Conservation (phyloP, 176 grass and related monocot species). For the Thalia dealbata region DNA sequence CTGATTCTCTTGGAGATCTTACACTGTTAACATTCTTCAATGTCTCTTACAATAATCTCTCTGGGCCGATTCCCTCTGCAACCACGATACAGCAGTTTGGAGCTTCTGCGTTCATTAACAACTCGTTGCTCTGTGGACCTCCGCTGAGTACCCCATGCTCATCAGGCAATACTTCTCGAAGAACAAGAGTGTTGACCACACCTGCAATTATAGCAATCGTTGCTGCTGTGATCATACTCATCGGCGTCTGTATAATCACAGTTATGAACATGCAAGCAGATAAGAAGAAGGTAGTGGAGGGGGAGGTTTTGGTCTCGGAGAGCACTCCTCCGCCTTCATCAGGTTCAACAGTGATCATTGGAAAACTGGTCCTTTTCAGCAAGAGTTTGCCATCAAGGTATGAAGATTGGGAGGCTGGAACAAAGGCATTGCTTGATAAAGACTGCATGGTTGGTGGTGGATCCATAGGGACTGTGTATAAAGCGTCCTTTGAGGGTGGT, state of each 20-base stretch:
- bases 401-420: slow-evolving; percentile 91
- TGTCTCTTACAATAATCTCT: slow-evolving; percentile 71
- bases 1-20: slow-evolving; percentile 45
- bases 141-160: slow-evolving; percentile 48
- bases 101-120: slow-evolving; percentile 37
- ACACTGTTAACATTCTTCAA: slow-evolving; percentile 64
- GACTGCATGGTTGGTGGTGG: slow-evolving; percentile 82
- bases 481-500: slow-evolving; percentile 73
- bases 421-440: slow-evolving; percentile 80
- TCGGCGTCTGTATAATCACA: slow-evolving; percentile 71
- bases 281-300: slow-evolving; percentile 34
- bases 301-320: slow-evolving; percentile 69
- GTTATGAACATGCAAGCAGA: slow-evolving; percentile 67
- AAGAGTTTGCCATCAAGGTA: slow-evolving; percentile 90
- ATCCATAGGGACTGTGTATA: slow-evolving; percentile 84
- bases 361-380: slow-evolving; percentile 96
- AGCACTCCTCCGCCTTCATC: slow-evolving; percentile 52
- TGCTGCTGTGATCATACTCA: slow-evolving; percentile 63
- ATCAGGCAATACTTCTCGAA: slow-evolving; percentile 1
- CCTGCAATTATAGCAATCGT: slow-evolving; percentile 80
- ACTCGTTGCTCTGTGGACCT: slow-evolving; percentile 54
- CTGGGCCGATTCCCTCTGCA: slow-evolving; percentile 50
- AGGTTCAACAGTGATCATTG: slow-evolving; percentile 43
- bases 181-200: slow-evolving; percentile 25
- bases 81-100: slow-evolving; percentile 52